These are phyloP conservation scores for Deinandra increscens DNA, from an alignment of 129 eudicot species.

Conservation along the genomic window DNA sequence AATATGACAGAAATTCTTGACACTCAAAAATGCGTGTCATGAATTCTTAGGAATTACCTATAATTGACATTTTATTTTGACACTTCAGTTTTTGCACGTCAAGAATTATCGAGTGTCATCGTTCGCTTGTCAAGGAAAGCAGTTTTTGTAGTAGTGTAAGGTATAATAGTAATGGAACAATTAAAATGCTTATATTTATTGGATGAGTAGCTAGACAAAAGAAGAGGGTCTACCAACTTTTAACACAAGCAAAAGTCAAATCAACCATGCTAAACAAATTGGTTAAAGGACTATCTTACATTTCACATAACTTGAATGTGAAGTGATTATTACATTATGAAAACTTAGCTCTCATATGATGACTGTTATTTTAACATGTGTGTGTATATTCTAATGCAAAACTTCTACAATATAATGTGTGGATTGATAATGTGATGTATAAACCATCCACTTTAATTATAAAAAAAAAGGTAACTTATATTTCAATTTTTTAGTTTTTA, in stretches of 20 bases:
- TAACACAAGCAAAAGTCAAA: slow-evolving; percentile 33
- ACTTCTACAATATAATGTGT: neutral
- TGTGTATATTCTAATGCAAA: neutral
- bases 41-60: too few species aligned
- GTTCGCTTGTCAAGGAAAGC: too few species aligned
- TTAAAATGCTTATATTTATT: slow-evolving; percentile 24
- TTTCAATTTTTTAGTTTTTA: neutral
- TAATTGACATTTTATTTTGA: too few species aligned
- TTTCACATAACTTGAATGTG: neutral
- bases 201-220: slow-evolving; percentile 8
- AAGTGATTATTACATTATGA: neutral
- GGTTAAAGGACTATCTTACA: neutral
- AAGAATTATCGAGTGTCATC: too few species aligned
- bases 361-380: neutral
- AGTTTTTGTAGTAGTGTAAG: too few species aligned
- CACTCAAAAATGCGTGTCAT: too few species aligned
- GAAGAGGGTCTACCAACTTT: slow-evolving; percentile 28
- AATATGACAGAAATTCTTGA: too few species aligned
- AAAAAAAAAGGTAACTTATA: neutral
- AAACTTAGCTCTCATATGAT: neutral
- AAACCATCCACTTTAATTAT: neutral
- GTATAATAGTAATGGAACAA: neutral
- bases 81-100: too few species aligned
- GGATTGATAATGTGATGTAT: neutral
- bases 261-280: slow-evolving; percentile 25